phyloP scores from a whole-genome alignment of 805 yeast species.

The Maudiozyma bulderi region DNA sequence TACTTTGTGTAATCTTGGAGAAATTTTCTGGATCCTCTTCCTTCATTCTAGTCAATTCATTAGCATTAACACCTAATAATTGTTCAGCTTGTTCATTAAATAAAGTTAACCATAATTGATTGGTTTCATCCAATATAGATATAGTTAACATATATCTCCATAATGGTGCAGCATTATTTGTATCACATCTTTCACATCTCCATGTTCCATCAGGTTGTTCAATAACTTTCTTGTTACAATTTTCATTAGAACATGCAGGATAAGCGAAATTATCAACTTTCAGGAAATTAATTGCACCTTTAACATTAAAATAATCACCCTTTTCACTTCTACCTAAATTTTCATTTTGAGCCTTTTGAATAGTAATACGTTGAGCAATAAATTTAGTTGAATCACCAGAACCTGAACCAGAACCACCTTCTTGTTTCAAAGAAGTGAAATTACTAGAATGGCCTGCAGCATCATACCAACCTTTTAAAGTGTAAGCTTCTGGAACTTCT shows the following conservation, averaged over 20 bases:
- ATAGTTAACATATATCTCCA: slow-evolving; percentile 74
- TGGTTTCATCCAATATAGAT: slow-evolving; percentile 70
- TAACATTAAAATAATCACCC: slow-evolving; percentile 68
- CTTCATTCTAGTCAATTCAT: slow-evolving; percentile 40
- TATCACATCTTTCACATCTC: slow-evolving; percentile 91
- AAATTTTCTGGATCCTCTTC: slow-evolving; percentile 41
- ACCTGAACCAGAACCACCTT: slow-evolving; percentile 30
- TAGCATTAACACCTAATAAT: slow-evolving; percentile 56
- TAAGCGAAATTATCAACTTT: slow-evolving; percentile 73
- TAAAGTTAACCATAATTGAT: slow-evolving; percentile 75
- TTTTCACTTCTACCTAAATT: slow-evolving; percentile 66
- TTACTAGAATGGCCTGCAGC: slow-evolving; percentile 55
- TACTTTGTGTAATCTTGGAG: slow-evolving; percentile 35
- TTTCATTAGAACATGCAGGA: slow-evolving; percentile 75
- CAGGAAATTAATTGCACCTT: slow-evolving; percentile 64
- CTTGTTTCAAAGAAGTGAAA: slow-evolving; percentile 55
- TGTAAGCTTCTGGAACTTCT: slow-evolving; percentile 78
- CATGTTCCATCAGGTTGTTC: slow-evolving; percentile 66
- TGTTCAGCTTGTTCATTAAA: slow-evolving; percentile 77
- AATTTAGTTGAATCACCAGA: slow-evolving; percentile 30
- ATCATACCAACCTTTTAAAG: slow-evolving; percentile 92
- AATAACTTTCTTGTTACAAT: slow-evolving; percentile 76
- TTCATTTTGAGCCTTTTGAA: slow-evolving; percentile 54
- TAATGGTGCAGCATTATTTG: slow-evolving; percentile 54
- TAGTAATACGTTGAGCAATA: slow-evolving; percentile 52